Conservation (phyloP, 2,329 filamentous ascomycete genomes). For the Ramichloridium luteum region DNA sequence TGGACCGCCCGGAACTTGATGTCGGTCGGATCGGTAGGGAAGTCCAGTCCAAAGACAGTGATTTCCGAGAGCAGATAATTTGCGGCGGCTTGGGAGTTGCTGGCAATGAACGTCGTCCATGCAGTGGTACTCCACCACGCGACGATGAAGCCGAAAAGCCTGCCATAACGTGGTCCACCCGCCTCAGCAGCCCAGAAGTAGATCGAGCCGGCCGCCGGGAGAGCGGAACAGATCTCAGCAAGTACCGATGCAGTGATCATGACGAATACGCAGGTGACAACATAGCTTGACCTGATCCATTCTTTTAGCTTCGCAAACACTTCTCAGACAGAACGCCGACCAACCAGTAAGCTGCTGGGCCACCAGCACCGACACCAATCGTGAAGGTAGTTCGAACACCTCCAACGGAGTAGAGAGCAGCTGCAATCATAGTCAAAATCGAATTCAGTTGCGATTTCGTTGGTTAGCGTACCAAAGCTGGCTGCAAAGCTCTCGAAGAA, state of each 20-base stretch:
- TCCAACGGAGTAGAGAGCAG: constrained; percentile 49
- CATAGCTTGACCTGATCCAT: constrained; percentile 44
- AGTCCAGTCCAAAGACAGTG: constrained; percentile 44
- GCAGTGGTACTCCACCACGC: constrained; percentile 53
- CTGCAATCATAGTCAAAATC: constrained; percentile 23
- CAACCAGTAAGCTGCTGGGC: constrained; percentile 50
- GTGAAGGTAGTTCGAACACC: constrained; percentile 47
- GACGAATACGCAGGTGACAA: constrained; percentile 48
- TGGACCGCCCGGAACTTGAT: constrained; percentile 49
- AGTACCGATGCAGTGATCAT: constrained; percentile 50
- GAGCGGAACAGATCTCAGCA: constrained; percentile 48
- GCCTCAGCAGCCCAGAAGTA: constrained; percentile 51
- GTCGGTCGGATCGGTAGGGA: constrained; percentile 39
- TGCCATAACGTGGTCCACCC: constrained; percentile 43
- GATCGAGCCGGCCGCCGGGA: constrained; percentile 47
- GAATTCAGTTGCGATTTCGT: neutral
- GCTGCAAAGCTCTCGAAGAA: constrained; percentile 48
- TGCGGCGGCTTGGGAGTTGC: constrained; percentile 26
- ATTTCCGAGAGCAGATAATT: constrained; percentile 38
- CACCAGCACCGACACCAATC: constrained; percentile 50
- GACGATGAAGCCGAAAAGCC: constrained; percentile 48
- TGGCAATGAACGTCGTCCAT: constrained; percentile 41
- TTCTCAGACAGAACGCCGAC: too few species aligned
- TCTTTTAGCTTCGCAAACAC: neutral
- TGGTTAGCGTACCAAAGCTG: constrained; percentile 38